Base-by-base conservation (phyloP, 75 land plant species). In the Larix kaempferi region DNA sequence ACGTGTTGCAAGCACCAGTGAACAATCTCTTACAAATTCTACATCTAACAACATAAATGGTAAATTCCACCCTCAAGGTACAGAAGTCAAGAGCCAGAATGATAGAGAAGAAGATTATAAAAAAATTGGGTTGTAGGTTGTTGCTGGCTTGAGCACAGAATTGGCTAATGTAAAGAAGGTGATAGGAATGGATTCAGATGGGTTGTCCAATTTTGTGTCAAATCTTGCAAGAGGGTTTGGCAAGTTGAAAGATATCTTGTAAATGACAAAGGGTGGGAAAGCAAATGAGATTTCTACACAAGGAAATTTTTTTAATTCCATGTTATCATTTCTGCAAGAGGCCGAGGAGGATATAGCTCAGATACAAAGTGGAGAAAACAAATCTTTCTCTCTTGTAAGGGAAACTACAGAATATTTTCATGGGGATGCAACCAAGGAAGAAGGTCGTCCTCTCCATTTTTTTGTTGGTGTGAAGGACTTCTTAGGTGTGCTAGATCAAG, bases 401-500 rank as follows among this genome's bases (percentile, higher is more conserved):
- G 84, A 90, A 57, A 71, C 89, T 6, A 94, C 89, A 6, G 87
- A 91, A 41, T 94, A 90, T 55, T 95, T 93, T 52, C 89, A 91
- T 82, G 98, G 95, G 11, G 83, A 89, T 44, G 77, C 84, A 21
- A 86, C 82, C 11, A 86, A 80, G 76, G 91, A 89, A 73, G 95
- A 91, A 76, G 86, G 92, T 0, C 90, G 89, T 23, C 93, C 98
- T 4, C 81, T 95, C 17, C 81, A 93, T 44, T 81, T 95, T 55
- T 95, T 95, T 76, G 78, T 87, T 79, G 88, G 91, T 33, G 90
- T 93, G 8, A 84, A 88, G 52, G 93, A 95, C 71, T 93, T 95
- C 77, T 88, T 93, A 0, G 74, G 77, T 29, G 85, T 85, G 77
- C 77, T 95, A 44, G 95, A 95, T 75, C 81, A 86, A 29, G 95